Evolutionary conservation across 2,329 filamentous ascomycete genomes (phyloP), one percentile per base, ranked within the genome.

Genomic region (Lizonia empirigonia): DNA sequence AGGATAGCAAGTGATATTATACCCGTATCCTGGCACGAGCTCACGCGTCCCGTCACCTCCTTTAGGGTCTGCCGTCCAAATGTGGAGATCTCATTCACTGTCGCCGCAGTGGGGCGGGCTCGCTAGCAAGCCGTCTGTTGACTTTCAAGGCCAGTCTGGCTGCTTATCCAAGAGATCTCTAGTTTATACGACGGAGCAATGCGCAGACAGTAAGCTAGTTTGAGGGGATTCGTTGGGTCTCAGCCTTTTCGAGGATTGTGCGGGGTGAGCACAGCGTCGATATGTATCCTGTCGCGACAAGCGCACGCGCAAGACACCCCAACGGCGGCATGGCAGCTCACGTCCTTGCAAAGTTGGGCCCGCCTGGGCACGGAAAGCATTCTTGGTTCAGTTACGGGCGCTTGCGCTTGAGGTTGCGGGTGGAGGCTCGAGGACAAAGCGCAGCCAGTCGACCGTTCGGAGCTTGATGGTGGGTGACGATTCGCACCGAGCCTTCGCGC

Each of bases 391-490:
- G 34, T 52, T 58, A 56, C 67, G 67, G 63, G 70, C 70, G 70
- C 69, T 71, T 71, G 69, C 68, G 66, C 67, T 59, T 67, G 62
- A 60, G 55, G 55, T 54, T 63, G 58, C 63, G 64, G 66, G 63
- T 65, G 60, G 65, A 68, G 59, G 64, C 62, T 68, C 42, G 62
- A 62, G 57, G 55, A 49, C 54, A 56, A 59, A 63, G 60, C 59
- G 56, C 58, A 55, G 58, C 62, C 64, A 66, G 62, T 70, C 61
- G 62, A 64, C 63, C 67, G 56, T 63, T 61, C 58, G 51, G 47
- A 60, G 34, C 42, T 59, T 45, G 34, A 53, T 65, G 65, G 67
- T 57, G 67, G 62, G 62, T 37, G 63, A 55, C 62, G 62, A 72
- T 71, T 73, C 69, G 69, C 52, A 70, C 54, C 60, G 54, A 67